phyloP scores from a whole-genome alignment of 73 alveolate genomes.

The Paramecium biaurelia region DNA sequence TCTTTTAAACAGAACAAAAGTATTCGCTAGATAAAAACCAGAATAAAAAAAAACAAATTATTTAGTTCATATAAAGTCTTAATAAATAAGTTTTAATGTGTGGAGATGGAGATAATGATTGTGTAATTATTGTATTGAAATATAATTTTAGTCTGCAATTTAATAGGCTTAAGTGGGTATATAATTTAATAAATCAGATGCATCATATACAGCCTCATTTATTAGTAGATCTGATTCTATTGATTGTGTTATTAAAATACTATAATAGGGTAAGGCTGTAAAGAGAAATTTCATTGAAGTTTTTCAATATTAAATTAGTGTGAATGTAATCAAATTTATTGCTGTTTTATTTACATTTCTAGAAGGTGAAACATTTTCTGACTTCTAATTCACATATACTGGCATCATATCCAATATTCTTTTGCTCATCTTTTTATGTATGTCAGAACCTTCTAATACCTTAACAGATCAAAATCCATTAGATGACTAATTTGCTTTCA shows the following conservation, averaged over 20 bases:
- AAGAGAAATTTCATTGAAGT: conserved; percentile 47
- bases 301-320: conserved; percentile 6
- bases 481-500: not conserved
- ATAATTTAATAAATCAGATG: conserved; percentile 57
- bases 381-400: not conserved
- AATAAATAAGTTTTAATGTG: conserved; percentile 58
- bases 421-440: not conserved
- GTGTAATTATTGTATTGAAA: conserved; percentile 31
- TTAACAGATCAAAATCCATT: not conserved
- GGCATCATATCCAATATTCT: not conserved
- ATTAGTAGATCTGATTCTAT: conserved; percentile 5
- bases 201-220: conserved; percentile 57
- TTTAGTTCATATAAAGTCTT: not conserved
- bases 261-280: conserved; percentile 47
- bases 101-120: conserved; percentile 84
- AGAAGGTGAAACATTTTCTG: conserved; percentile 20
- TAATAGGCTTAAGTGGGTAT: conserved; percentile 54
- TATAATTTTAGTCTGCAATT: conserved; percentile 28
- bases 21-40: conserved; percentile 33
- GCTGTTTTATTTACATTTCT: not conserved
- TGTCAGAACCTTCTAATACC: not conserved
- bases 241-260: conserved; percentile 28
- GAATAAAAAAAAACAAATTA: not conserved
- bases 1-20: not conserved
- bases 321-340: not conserved